Percentiles rank a stretch among this genome's conserved stretches.
These are phyloP conservation scores for Exophiala oligosperma DNA, from an alignment of 2,329 filamentous ascomycete genomes.

Conservation along the genomic window DNA sequence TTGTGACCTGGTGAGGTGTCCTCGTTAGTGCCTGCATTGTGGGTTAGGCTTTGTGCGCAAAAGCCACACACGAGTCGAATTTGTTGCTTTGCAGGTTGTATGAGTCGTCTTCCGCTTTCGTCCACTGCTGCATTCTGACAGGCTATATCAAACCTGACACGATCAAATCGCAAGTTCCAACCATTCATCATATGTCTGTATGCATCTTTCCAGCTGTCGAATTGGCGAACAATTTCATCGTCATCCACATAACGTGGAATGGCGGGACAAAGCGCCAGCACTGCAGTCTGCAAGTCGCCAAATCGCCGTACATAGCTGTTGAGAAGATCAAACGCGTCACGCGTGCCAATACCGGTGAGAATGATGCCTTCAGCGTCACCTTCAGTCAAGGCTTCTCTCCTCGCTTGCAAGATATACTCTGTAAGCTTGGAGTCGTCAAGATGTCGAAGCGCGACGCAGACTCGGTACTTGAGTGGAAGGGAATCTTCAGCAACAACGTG, in stretches of 20 bases:
- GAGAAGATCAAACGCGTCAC: slow-evolving; percentile 58
- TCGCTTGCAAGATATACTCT: slow-evolving; percentile 57
- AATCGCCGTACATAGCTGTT: slow-evolving; percentile 61
- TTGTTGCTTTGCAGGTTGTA: slow-evolving; percentile 53
- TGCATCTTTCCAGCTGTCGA: slow-evolving; percentile 60
- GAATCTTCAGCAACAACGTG: slow-evolving; percentile 59
- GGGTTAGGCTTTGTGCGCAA: slow-evolving; percentile 58
- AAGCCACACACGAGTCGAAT: slow-evolving; percentile 61
- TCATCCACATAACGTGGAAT: slow-evolving; percentile 61
- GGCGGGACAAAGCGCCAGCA: slow-evolving; percentile 53
- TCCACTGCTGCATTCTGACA: slow-evolving; percentile 53
- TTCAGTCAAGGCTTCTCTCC: slow-evolving; percentile 49
- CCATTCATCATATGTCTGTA: slow-evolving; percentile 62
- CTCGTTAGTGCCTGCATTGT: slow-evolving; percentile 37
- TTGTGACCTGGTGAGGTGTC: slow-evolving; percentile 33
- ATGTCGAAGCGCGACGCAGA: slow-evolving; percentile 61
- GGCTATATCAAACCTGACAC: slow-evolving; percentile 60
- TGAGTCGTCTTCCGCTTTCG: slow-evolving; percentile 49
- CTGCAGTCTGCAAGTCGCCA: slow-evolving; percentile 63
- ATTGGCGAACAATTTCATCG: slow-evolving; percentile 51
- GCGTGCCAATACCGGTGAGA: slow-evolving; percentile 60
- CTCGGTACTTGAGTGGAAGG: slow-evolving; percentile 59
- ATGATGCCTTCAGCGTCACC: slow-evolving; percentile 63
- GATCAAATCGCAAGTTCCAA: slow-evolving; percentile 61
- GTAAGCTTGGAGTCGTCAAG: slow-evolving; percentile 47